Conservation (phyloP, 805 yeast species). For the Kregervanrija pseudodelftensis region DNA sequence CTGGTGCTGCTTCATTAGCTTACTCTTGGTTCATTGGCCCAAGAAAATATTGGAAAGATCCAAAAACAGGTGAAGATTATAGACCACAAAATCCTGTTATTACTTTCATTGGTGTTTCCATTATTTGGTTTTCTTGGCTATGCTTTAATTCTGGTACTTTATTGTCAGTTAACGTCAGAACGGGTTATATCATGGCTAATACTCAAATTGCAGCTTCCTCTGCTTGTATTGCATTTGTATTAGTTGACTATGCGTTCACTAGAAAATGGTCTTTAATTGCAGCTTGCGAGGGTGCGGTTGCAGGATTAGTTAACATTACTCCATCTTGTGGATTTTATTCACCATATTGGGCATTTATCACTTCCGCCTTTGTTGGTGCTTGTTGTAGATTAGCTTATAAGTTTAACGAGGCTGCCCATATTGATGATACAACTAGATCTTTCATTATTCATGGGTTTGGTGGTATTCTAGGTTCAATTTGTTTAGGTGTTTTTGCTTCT, state of each 20-base stretch:
- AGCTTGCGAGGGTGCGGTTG: constrained; percentile 40
- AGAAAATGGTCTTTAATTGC: constrained; percentile 36
- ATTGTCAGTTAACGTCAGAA: constrained; percentile 32
- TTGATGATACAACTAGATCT: constrained; percentile 41
- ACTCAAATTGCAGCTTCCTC: constrained; percentile 45
- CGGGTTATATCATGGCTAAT: constrained; percentile 40
- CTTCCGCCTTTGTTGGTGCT: constrained; percentile 33
- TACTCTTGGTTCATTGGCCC: constrained; percentile 38
- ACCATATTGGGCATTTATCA: constrained; percentile 40
- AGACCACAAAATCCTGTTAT: constrained; percentile 31
- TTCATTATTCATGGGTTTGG: constrained; percentile 42
- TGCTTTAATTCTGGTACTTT: constrained; percentile 43
- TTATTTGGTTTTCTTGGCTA: constrained; percentile 44
- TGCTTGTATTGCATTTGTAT: constrained; percentile 39
- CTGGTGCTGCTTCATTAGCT: constrained; percentile 37
- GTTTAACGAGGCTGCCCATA: constrained; percentile 34
- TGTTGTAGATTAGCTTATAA: constrained; percentile 30
- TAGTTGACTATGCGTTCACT: constrained; percentile 34
- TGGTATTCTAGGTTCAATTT: constrained; percentile 38
- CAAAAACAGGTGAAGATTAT: constrained; percentile 22
- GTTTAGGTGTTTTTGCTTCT: constrained; percentile 39
- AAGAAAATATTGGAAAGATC: constrained; percentile 28
- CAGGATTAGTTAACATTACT: constrained; percentile 40
- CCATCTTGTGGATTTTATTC: constrained; percentile 40
- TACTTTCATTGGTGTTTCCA: constrained; percentile 37